Evolutionary conservation across 345 rosid genomes (phyloP).

Genomic region (Populus ilicifolia): DNA sequence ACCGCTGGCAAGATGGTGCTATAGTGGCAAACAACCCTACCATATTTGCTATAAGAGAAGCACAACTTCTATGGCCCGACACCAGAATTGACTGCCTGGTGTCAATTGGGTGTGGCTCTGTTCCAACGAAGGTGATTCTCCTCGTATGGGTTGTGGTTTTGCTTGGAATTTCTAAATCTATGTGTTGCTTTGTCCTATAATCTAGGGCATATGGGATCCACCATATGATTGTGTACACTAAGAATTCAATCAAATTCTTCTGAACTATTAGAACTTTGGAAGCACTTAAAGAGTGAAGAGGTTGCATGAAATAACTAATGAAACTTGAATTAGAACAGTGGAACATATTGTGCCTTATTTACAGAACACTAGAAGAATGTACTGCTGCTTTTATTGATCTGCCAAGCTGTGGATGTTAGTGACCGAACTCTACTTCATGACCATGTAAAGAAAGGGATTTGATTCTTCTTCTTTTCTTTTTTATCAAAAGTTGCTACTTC

Average conservation of each 20-base stretch:
- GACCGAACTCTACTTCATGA: not conserved
- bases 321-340: not conserved
- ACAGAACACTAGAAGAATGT: not conserved
- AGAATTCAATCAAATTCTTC: not conserved
- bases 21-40: conserved; percentile 98
- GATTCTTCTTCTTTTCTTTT: not conserved
- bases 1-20: conserved; percentile 99
- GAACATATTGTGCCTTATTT: not conserved
- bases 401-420: not conserved
- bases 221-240: not conserved
- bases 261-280: not conserved
- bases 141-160: too few species aligned
- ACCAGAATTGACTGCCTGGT: conserved; percentile 88
- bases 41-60: conserved; percentile 87
- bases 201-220: not conserved
- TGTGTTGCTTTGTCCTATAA: not conserved
- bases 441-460: not conserved
- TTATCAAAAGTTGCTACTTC: not conserved
- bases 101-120: conserved; percentile 94
- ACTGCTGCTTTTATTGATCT: not conserved
- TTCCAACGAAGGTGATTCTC: conserved; percentile 78
- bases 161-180: not conserved
- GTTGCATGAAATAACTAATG: not conserved
- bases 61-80: conserved; percentile 99
- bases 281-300: not conserved